Evolutionary conservation across 495 filamentous ascomycete species (phyloP).

Genomic region (Xylaria palmicola): DNA sequence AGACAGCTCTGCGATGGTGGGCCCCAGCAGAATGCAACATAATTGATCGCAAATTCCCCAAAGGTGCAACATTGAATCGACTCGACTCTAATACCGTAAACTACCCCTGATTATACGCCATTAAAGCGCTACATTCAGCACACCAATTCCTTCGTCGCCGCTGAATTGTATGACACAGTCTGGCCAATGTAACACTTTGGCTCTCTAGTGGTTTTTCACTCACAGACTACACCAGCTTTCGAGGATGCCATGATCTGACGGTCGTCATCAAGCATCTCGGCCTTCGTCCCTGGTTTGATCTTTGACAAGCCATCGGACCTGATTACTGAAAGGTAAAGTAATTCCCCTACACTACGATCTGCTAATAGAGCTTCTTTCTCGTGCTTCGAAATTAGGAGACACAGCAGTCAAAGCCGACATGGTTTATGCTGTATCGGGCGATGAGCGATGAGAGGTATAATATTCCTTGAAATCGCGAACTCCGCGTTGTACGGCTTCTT

Average conservation of each 20-base stretch:
- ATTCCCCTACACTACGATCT: not conserved
- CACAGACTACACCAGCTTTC: conserved; percentile 7
- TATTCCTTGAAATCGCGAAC: not conserved
- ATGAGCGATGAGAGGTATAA: not conserved
- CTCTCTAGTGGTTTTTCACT: conserved; percentile 15
- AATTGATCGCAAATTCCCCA: conserved; percentile 41
- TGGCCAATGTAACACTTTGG: conserved; percentile 18
- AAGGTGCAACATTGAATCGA: conserved; percentile 37
- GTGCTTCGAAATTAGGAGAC: not conserved
- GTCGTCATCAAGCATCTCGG: not conserved
- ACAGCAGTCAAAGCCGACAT: not conserved
- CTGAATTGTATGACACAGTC: conserved; percentile 29
- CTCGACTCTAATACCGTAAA: conserved; percentile 37
- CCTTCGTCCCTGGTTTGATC: not conserved
- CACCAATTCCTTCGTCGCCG: conserved; percentile 21
- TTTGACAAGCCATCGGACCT: not conserved
- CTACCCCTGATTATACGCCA: conserved; percentile 27
- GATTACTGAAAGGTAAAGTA: conserved; percentile 14
- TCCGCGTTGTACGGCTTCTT: not conserved
- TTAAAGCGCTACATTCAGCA: conserved; percentile 31
- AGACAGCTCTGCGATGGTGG: conserved; percentile 36
- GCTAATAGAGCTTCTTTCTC: conserved; percentile 10
- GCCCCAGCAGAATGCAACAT: conserved; percentile 38
- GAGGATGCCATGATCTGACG: not conserved
- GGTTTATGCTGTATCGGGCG: not conserved